Percentiles rank a stretch among this genome's conserved stretches.
phyloP scores from a whole-genome alignment of 345 rosid genomes.

The Populus tremula region DNA sequence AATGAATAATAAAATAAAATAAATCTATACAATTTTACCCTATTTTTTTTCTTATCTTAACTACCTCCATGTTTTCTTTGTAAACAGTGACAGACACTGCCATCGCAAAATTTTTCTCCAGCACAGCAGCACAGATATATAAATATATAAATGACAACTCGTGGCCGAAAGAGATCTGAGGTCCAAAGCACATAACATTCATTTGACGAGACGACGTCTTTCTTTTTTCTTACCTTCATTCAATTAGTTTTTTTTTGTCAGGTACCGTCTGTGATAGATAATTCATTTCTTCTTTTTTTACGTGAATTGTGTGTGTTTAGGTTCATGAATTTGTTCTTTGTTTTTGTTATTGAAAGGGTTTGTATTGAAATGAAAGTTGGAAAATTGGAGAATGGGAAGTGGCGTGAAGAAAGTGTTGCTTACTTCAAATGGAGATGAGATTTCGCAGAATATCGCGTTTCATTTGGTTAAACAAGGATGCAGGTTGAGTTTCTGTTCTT shows the following conservation, averaged over 20 bases:
- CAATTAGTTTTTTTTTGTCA: background rate
- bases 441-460: conserved; percentile 65
- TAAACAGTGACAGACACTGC: too few relatives aligned
- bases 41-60: too few relatives aligned
- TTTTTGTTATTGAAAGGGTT: background rate
- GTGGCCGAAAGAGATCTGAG: too few relatives aligned
- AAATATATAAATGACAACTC: background rate
- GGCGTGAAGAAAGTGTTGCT: conserved; percentile 67
- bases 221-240: background rate
- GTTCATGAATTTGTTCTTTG: background rate
- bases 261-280: background rate
- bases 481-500: conserved; percentile 42
- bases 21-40: too few relatives aligned
- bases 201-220: background rate
- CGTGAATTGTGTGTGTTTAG: background rate
- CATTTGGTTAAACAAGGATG: conserved; percentile 74
- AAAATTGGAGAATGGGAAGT: conserved; percentile 36
- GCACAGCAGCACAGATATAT: too few relatives aligned
- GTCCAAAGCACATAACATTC: background rate
- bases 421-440: conserved; percentile 71
- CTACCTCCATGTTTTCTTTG: too few relatives aligned
- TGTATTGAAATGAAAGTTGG: background rate
- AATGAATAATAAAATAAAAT: too few relatives aligned
- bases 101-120: too few relatives aligned
- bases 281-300: background rate